Evolutionary conservation across 768 basidiomycete genomes (phyloP), one percentile per base, ranked within the genome.

Genomic region (Roridomyces roridus): DNA sequence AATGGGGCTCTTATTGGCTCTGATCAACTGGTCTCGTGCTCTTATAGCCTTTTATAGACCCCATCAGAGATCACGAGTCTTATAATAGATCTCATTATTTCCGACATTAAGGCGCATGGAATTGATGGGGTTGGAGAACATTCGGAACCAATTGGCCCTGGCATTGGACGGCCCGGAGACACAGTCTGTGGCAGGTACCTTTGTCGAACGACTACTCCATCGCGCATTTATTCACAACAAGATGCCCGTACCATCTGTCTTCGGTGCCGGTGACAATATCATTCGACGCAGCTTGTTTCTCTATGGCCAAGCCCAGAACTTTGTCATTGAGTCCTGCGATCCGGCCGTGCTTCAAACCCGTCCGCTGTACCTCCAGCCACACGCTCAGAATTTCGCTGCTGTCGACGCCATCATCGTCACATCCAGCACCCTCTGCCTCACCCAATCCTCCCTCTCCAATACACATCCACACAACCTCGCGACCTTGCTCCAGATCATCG

Each of bases 181-280:
- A 28, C 46, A 34, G 15, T 5, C 15, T 24, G 46, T 42, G 1
- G 55, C 55, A 18, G 46, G 55, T 23, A 49, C 48, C 23, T 36
- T 56, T 24, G 37, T 56, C 12, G 55, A 56, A 35, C 25, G n/a
- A 5, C 31, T 56, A 5, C 46, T 56, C 3, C 55, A 56, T 41
- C 17, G 25, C 11, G 55, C 46, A 8, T 15, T 46, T 18, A 28
- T 26, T 46, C 25, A 24, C 11, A 35, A n/a, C n/a, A n/a, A n/a
- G n/a, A n/a, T n/a, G n/a, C n/a, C n/a, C n/a, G n/a, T n/a, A n/a
- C n/a, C n/a, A n/a, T n/a, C n/a, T n/a, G n/a, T n/a, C n/a, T n/a
- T n/a, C n/a, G n/a, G n/a, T n/a, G n/a, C n/a, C n/a, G n/a, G n/a
- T n/a, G n/a, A n/a, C n/a, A n/a, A n/a, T n/a, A n/a, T n/a, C n/a